A percentile compares a stretch with the other conserved stretches of the same genome.
Conservation (phyloP, 2,329 filamentous ascomycete genomes). For the Pseudogymnoascus sp. region DNA sequence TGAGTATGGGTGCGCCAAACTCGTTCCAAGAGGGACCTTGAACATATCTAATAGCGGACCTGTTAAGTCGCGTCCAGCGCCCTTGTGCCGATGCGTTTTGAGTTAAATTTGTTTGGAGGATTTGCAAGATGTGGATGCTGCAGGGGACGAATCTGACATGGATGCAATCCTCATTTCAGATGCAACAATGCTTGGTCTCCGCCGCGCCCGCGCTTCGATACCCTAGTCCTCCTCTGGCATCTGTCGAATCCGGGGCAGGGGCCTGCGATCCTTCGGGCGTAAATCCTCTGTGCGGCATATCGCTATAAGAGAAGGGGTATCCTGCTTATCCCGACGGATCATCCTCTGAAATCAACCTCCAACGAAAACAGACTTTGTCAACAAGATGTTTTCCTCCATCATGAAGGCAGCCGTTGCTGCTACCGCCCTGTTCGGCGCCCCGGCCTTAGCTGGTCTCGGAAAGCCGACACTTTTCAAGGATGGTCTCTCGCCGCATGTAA, state of each 20-base stretch:
- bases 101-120: neutral
- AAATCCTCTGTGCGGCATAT: neutral
- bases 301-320: neutral
- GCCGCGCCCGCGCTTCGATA: neutral
- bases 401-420: neutral
- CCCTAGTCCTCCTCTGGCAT: neutral
- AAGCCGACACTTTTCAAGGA: conserved; percentile 1
- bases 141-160: neutral
- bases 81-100: neutral
- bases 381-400: conserved; percentile 1
- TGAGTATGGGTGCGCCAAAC: neutral
- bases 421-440: neutral
- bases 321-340: neutral
- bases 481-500: neutral
- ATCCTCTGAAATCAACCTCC: neutral
- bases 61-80: neutral
- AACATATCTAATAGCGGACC: neutral
- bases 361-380: neutral
- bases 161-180: neutral
- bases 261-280: neutral
- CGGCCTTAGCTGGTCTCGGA: neutral
- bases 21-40: neutral
- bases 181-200: neutral
- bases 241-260: neutral
- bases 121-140: neutral